These are phyloP conservation scores for Ogataea wickerhamii DNA, from an alignment of 805 yeast genomes.

Conservation along the genomic window DNA sequence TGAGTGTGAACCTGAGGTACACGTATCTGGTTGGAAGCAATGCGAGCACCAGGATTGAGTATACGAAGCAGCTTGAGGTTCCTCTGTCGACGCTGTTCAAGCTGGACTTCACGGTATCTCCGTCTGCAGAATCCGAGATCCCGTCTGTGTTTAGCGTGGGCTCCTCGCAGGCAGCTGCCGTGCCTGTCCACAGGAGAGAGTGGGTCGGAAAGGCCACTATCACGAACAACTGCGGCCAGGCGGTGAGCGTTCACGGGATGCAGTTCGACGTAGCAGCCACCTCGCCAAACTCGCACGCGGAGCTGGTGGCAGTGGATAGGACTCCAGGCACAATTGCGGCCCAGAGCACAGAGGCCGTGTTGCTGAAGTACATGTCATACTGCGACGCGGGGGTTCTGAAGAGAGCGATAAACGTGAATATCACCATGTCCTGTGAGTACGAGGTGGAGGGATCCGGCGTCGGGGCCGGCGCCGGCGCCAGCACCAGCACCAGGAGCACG, in stretches of 20 bases:
- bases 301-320: conserved; percentile 2
- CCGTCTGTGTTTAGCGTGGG: conserved; percentile 26
- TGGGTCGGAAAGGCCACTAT: conserved; percentile 36
- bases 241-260: conserved; percentile 34
- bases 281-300: conserved; percentile 9
- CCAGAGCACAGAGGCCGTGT: conserved; percentile 2
- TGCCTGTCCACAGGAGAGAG: conserved; percentile 33
- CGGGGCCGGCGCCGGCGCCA: neutral
- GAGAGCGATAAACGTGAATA: conserved; percentile 22
- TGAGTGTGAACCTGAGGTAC: conserved; percentile 19
- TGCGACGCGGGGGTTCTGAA: conserved; percentile 16
- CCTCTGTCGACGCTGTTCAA: conserved; percentile 32
- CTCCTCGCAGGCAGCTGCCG: conserved; percentile 9
- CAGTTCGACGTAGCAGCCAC: conserved; percentile 12
- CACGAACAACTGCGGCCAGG: conserved; percentile 25
- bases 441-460: conserved; percentile 6
- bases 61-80: conserved; percentile 20
- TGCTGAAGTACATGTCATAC: conserved; percentile 15
- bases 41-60: conserved; percentile 28
- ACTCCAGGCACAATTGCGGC: conserved; percentile 1
- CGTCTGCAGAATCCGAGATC: conserved; percentile 27
- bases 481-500: conserved; percentile 23
- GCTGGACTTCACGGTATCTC: conserved; percentile 29
- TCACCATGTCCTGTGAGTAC: conserved; percentile 19
- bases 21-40: conserved; percentile 30